Percentiles rank a stretch among this genome's conserved stretches.
Conservation (phyloP, 2,329 filamentous ascomycete species). For the Colletotrichum cereale region DNA sequence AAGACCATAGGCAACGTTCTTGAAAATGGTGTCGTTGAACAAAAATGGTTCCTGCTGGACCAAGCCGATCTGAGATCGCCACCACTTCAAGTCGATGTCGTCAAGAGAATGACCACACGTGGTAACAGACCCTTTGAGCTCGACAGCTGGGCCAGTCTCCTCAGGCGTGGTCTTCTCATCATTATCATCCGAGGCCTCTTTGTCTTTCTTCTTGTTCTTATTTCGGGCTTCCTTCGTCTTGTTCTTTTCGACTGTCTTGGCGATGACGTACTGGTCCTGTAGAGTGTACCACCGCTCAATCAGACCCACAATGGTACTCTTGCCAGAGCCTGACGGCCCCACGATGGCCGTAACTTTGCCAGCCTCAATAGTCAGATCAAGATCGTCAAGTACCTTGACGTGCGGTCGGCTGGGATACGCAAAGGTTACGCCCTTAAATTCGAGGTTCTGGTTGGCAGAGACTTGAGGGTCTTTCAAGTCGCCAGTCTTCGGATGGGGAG, state of each 20-base stretch:
- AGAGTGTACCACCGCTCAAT: conserved; percentile 80
- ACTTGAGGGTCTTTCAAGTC: conserved; percentile 53
- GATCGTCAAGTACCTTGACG: conserved; percentile 71
- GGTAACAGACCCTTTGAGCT: conserved; percentile 64
- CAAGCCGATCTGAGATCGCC: conserved; percentile 71
- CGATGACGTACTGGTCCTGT: conserved; percentile 64
- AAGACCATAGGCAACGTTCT: conserved; percentile 72
- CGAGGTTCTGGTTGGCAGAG: conserved; percentile 54
- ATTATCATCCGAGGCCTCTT: conserved; percentile 48
- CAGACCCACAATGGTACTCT: conserved; percentile 79
- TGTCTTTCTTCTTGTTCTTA: conserved; percentile 48
- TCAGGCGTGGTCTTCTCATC: conserved; percentile 45
- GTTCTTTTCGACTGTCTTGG: conserved; percentile 62
- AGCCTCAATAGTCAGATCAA: conserved; percentile 69
- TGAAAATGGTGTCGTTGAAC: conserved; percentile 74
- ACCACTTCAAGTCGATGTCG: conserved; percentile 73
- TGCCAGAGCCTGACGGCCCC: conserved; percentile 79
- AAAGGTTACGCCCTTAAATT: conserved; percentile 76
- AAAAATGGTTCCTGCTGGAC: conserved; percentile 78
- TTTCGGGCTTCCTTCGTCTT: conserved; percentile 57
- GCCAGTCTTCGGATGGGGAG: conserved; percentile 54
- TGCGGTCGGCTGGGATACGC: conserved; percentile 77
- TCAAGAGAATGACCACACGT: conserved; percentile 67
- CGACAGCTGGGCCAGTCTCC: conserved; percentile 56
- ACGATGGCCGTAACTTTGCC: conserved; percentile 81